These are phyloP conservation scores for Ascochyta koolunga DNA, from an alignment of 2,329 filamentous ascomycete genomes.

Conservation along the genomic window DNA sequence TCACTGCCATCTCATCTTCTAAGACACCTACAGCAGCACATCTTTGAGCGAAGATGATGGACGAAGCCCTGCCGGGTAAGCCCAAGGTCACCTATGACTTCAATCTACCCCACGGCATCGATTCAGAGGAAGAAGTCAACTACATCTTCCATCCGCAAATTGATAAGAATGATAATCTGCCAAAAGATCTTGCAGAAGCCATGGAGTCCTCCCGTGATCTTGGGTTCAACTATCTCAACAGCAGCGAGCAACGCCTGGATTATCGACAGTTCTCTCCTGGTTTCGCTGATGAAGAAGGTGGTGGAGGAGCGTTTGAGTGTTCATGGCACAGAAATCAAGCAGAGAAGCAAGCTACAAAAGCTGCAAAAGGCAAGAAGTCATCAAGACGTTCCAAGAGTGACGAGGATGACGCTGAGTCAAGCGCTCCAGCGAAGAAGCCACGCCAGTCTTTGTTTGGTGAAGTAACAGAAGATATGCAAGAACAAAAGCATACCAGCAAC, in stretches of 20 bases:
- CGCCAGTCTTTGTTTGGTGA: constrained; percentile 27
- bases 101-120: constrained; percentile 17
- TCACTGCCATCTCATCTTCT: too few species aligned
- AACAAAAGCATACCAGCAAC: neutral
- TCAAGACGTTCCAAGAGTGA: constrained; percentile 12
- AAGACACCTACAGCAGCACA: neutral
- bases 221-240: too few species aligned
- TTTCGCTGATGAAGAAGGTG: constrained; percentile 25
- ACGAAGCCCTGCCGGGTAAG: neutral
- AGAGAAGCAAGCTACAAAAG: neutral
- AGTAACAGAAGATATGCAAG: neutral
- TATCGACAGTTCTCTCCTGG: constrained; percentile 10
- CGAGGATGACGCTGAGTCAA: constrained; percentile 4
- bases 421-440: constrained; percentile 16
- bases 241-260: neutral
- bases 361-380: constrained; percentile 11
- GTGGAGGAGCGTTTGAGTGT: constrained; percentile 13
- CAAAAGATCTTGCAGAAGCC: too few species aligned
- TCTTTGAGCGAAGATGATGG: neutral
- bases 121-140: constrained; percentile 6
- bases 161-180: too few species aligned
- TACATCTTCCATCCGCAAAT: too few species aligned
- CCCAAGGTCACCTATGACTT: constrained; percentile 17
- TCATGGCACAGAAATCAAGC: constrained; percentile 6
- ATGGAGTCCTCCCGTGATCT: too few species aligned